A percentile compares a stretch with the other conserved stretches of the same genome.
phyloP scores from a whole-genome alignment of 192 early-diverging fungal genomes.

The Backusella mclennaniae region DNA sequence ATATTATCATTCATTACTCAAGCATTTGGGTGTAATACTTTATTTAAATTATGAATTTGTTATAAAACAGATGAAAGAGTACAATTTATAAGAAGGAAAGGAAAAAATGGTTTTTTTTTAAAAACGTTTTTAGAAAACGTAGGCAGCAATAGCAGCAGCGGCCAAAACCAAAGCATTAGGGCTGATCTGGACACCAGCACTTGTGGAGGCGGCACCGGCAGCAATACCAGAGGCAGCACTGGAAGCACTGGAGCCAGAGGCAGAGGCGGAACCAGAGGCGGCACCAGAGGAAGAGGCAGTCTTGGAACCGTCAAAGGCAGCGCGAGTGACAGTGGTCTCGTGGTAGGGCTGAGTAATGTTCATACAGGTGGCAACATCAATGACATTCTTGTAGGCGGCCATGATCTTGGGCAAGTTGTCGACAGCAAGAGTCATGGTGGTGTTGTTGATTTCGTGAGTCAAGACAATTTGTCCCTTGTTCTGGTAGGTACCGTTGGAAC shows the following conservation, averaged over 20 bases:
- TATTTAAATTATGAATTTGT: constrained; percentile 9
- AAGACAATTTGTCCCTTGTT: constrained; percentile 35
- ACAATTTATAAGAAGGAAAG: not conserved
- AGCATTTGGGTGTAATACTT: constrained; percentile 2
- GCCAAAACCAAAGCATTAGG: constrained; percentile 2
- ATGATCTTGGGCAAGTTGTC: constrained; percentile 30
- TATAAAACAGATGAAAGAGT: constrained; percentile 8
- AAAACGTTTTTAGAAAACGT: not conserved
- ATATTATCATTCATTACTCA: constrained; percentile 1
- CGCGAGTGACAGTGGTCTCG: constrained; percentile 25
- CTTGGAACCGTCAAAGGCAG: constrained; percentile 12
- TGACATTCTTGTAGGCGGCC: constrained; percentile 31
- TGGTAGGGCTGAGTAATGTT: constrained; percentile 39
- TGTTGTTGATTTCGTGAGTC: constrained; percentile 39
- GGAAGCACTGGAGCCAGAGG: not conserved
- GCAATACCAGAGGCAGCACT: constrained; percentile 9
- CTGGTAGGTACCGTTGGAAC: constrained; percentile 28
- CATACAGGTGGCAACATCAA: constrained; percentile 38
- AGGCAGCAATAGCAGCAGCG: not conserved
- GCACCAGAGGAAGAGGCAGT: not conserved
- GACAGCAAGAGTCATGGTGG: constrained; percentile 32
- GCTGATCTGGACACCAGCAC: not conserved
- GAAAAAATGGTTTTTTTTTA: not conserved
- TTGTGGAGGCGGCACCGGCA: not conserved
- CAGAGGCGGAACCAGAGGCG: not conserved